These are phyloP conservation scores for Borovskyia barvae DNA, from an alignment of 208 protist species.

Conservation along the genomic window DNA sequence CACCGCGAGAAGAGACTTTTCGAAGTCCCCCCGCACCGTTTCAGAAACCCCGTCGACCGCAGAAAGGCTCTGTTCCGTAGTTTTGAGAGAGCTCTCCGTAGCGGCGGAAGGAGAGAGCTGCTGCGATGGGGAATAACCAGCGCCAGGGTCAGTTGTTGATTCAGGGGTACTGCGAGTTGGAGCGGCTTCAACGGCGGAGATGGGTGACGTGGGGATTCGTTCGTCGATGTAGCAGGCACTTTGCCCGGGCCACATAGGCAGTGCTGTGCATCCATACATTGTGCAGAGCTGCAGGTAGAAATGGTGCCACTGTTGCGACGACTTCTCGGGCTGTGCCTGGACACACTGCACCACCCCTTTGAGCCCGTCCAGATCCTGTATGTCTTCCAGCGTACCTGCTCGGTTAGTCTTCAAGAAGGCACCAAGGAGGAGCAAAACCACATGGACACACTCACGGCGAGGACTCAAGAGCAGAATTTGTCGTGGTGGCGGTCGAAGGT, in stretches of 20 bases:
- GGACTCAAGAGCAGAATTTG: conserved; percentile 10
- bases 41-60: too few relatives aligned
- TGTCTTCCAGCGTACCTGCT: conserved; percentile 9
- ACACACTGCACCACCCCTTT: conserved; percentile 40
- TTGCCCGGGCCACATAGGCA: conserved; percentile 27
- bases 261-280: conserved; percentile 50
- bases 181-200: too few relatives aligned
- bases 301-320: conserved; percentile 51
- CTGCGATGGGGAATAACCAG: background rate
- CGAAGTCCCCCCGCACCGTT: background rate
- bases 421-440: conserved; percentile 28
- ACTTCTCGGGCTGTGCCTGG: conserved; percentile 31
- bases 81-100: background rate
- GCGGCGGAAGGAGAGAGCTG: background rate
- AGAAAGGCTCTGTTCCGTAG: background rate
- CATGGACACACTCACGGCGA: conserved; percentile 32
- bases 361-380: conserved; percentile 37
- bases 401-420: conserved; percentile 25
- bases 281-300: conserved; percentile 42
- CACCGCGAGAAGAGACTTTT: conserved; percentile 32
- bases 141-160: too few relatives aligned
- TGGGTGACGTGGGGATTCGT: conserved; percentile 20
- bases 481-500: conserved; percentile 4
- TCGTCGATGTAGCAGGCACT: conserved; percentile 26
- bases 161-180: background rate